Conservation (phyloP, 495 filamentous ascomycete species). For the Gamarada debralockiae region DNA sequence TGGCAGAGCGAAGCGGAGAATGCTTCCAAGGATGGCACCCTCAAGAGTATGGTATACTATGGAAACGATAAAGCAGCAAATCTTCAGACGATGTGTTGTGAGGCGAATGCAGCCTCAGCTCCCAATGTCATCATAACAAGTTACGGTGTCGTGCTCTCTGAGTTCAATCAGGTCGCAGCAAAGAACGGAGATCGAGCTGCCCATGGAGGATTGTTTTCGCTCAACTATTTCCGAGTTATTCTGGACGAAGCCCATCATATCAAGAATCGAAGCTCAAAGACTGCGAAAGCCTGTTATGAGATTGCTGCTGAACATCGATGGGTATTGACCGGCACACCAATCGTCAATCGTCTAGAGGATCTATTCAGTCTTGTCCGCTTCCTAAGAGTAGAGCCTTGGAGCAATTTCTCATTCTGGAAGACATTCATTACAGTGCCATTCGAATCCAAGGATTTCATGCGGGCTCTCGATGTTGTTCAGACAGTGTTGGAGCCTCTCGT, state of each 20-base stretch:
- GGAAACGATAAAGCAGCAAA: slow-evolving; percentile 77
- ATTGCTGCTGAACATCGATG: slow-evolving; percentile 81
- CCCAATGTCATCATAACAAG: slow-evolving; percentile 94
- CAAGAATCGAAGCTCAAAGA: slow-evolving; percentile 87
- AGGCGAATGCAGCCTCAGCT: slow-evolving; percentile 65
- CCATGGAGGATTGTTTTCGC: slow-evolving; percentile 76
- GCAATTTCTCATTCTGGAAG: slow-evolving; percentile 97
- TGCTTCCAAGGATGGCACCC: slow-evolving; percentile 72
- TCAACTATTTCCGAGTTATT: slow-evolving; percentile 92
- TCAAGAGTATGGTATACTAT: slow-evolving; percentile 89
- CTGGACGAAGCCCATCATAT: slow-evolving; percentile 94
- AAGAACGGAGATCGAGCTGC: slow-evolving; percentile 49
- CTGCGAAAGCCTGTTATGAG: slow-evolving; percentile 89
- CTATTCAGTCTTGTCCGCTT: slow-evolving; percentile 94
- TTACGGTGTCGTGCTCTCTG: slow-evolving; percentile 88
- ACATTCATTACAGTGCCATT: slow-evolving; percentile 98
- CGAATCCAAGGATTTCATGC: slow-evolving; percentile 88
- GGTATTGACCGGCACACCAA: slow-evolving; percentile 93
- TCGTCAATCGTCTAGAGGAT: slow-evolving; percentile 94
- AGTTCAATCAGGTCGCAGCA: slow-evolving; percentile 68
- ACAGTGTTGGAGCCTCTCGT: slow-evolving; percentile 94
- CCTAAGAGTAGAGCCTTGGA: slow-evolving; percentile 92
- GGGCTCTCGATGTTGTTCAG: slow-evolving; percentile 93
- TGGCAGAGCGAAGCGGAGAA: slow-evolving; percentile 95
- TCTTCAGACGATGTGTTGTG: slow-evolving; percentile 71